A percentile compares a stretch with the other conserved stretches of the same genome.
Conservation (phyloP, 2,329 filamentous ascomycete genomes). For the Hymenoscyphus fraxineus region DNA sequence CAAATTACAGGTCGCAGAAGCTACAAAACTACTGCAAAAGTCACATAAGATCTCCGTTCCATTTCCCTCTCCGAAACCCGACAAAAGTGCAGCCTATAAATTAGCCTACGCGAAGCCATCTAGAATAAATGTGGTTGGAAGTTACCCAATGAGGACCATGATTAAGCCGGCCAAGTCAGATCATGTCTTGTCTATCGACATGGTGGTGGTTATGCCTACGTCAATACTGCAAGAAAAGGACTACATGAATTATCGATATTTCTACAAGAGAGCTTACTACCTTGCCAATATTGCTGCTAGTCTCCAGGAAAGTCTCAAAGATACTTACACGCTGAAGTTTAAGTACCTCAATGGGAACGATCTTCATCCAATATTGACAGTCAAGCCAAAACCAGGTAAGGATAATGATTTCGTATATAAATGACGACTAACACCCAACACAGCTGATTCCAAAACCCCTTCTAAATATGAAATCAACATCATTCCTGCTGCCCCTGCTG, state of each 20-base stretch:
- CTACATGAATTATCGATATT: conserved; percentile 87
- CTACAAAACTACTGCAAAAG: conserved; percentile 63
- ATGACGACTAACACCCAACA: conserved; percentile 2
- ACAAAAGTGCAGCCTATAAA: conserved; percentile 75
- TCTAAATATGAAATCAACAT: conserved; percentile 64
- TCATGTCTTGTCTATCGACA: conserved; percentile 61
- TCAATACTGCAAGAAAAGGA: conserved; percentile 89
- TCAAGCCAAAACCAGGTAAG: conserved; percentile 37
- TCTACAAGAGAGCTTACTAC: conserved; percentile 91
- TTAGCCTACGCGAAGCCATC: conserved; percentile 72
- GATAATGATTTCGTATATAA: background rate
- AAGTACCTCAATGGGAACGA: conserved; percentile 68
- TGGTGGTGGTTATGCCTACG: conserved; percentile 81
- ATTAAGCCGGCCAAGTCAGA: conserved; percentile 63
- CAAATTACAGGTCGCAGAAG: conserved; percentile 58
- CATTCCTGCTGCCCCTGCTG: conserved; percentile 67
- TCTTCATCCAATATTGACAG: conserved; percentile 65
- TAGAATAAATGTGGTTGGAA: conserved; percentile 83
- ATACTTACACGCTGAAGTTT: conserved; percentile 57
- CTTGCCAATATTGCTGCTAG: conserved; percentile 74
- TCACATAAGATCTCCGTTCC: conserved; percentile 69
- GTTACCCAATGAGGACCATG: conserved; percentile 75
- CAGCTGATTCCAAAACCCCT: conserved; percentile 35
- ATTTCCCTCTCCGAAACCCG: conserved; percentile 76
- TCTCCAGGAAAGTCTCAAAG: conserved; percentile 55